A percentile compares a stretch with the other conserved stretches of the same genome.
These are phyloP conservation scores for Narthecium ossifragum DNA, from an alignment of 106 monocot genomes.

Conservation along the genomic window DNA sequence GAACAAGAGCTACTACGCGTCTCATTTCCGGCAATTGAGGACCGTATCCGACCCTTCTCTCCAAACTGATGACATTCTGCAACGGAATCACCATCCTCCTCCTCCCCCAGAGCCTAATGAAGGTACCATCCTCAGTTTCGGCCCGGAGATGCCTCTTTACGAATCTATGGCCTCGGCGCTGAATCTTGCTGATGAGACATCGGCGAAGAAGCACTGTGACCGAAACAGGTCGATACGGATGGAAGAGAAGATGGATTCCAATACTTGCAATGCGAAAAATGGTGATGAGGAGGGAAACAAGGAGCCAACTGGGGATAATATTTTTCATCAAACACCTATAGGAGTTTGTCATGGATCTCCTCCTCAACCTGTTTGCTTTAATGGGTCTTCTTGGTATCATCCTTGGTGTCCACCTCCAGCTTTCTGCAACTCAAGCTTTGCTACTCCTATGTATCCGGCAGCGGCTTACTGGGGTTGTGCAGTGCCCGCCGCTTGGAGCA, in stretches of 20 bases:
- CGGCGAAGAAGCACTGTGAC: too few species aligned
- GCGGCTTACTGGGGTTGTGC: slow-evolving; percentile 36
- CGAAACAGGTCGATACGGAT: too few species aligned
- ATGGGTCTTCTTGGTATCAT: slow-evolving; percentile 36
- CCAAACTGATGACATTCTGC: background rate
- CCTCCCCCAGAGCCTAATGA: slow-evolving; percentile 8
- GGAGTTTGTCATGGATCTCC: slow-evolving; percentile 6
- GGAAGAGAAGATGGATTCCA: slow-evolving; percentile 8
- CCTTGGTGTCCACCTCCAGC: slow-evolving; percentile 30
- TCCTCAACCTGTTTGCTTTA: slow-evolving; percentile 10
- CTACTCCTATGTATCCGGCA: slow-evolving; percentile 38
- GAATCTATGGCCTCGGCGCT: slow-evolving; percentile 29
- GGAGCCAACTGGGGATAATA: slow-evolving; percentile 10
- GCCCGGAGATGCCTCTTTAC: slow-evolving; percentile 18
- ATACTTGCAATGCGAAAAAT: background rate
- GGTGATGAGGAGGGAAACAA: slow-evolving; percentile 27
- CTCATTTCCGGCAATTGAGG: background rate
- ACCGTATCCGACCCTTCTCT: slow-evolving; percentile 3
- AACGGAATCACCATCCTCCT: background rate
- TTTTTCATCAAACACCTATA: background rate
- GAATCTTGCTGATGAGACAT: slow-evolving; percentile 16
- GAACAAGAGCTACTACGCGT: slow-evolving; percentile 42
- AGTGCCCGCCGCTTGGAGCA: slow-evolving; percentile 22
- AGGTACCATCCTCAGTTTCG: slow-evolving; percentile 42
- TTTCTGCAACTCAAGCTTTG: slow-evolving; percentile 10